Evolutionary conservation across 2,329 filamentous ascomycete species (phyloP), one percentile per base, ranked within the genome.

Genomic region (Tolypocladium inflatum): DNA sequence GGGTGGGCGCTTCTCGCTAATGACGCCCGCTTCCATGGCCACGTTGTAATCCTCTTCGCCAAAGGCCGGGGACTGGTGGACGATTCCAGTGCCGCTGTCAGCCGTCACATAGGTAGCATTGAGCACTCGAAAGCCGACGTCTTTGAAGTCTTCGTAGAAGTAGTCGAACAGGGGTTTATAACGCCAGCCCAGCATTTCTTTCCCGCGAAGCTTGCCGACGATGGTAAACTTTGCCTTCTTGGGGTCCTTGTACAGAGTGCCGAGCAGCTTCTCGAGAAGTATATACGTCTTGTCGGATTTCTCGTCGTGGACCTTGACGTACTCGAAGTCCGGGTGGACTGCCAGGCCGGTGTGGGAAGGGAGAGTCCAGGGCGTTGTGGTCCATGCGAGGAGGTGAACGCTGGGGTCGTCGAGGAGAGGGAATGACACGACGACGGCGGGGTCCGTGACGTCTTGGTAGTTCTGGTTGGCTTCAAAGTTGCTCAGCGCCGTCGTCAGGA

Each of bases 21-120:
- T 88, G 65, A 96, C 82, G 48, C 91, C 92, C 52, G 84, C 79
- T 58, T 87, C 85, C 60, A 91, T 73, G 10, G 89, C 90, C 59
- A 94, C 85, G 63, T 87, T 87, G 78, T 96, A 97, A 86, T 97
- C 93, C 63, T 97, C 93, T 74, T 97, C 90, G 82, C 93, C 93
- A 69, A 93, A 97, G 1, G 91, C 91, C 2, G 93, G 93, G 5
- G 93, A 83, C 73, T 97, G 91, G 73, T 97, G 93, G 51, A 97
- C 93, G 62, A 97, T 88, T 68, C 93, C 93, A 39, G 91, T 90
- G 85, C 93, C 93, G 67, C 90, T 91, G 60, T 94, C 91, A 37
- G 88, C 85, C 33, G 90, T 94, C 59, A 97, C 92, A 68, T 97
- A 97, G 8, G 80, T 85, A 42, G 89, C 93, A 64, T 89, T 91